Evolutionary conservation across 164 flowering plant genomes (phyloP).

Genomic region (Stephania yunnanensis): DNA sequence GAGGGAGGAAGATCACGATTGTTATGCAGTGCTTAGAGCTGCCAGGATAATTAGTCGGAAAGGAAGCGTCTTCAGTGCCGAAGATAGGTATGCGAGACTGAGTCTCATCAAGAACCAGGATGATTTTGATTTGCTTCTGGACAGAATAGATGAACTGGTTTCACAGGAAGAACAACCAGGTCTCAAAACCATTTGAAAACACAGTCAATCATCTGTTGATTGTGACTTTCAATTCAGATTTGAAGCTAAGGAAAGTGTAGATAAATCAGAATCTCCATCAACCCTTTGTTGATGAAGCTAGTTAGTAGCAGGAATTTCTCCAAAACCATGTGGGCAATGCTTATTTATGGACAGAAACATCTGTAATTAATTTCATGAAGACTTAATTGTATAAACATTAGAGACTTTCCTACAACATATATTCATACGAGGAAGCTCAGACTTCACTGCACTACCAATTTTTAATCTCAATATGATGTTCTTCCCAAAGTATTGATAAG

Average conservation of each 20-base stretch:
- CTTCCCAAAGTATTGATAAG: neutral
- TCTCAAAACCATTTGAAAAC: constrained; percentile 1
- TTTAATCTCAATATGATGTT: neutral
- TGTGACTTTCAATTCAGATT: neutral
- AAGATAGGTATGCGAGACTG: constrained; percentile 40
- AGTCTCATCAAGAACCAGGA: constrained; percentile 44
- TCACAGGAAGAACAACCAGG: constrained; percentile 18
- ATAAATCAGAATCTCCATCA: neutral
- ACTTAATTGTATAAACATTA: too few relatives aligned
- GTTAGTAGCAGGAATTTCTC: neutral
- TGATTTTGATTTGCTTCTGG: constrained; percentile 36
- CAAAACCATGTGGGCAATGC: too few relatives aligned
- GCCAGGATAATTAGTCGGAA: constrained; percentile 45
- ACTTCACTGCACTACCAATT: neutral
- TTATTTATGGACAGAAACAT: too few relatives aligned
- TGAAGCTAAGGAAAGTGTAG: neutral
- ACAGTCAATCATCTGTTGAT: constrained; percentile 6
- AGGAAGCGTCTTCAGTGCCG: constrained; percentile 36
- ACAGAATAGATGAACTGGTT: constrained; percentile 22
- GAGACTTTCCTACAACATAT: too few relatives aligned
- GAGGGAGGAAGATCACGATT: constrained; percentile 52
- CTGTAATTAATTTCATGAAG: too few relatives aligned
- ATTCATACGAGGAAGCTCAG: too few relatives aligned
- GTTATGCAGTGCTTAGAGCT: constrained; percentile 34
- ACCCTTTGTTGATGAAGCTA: neutral